phyloP scores from a whole-genome alignment of 140 eudicot species.

The Anethum foeniculum region DNA sequence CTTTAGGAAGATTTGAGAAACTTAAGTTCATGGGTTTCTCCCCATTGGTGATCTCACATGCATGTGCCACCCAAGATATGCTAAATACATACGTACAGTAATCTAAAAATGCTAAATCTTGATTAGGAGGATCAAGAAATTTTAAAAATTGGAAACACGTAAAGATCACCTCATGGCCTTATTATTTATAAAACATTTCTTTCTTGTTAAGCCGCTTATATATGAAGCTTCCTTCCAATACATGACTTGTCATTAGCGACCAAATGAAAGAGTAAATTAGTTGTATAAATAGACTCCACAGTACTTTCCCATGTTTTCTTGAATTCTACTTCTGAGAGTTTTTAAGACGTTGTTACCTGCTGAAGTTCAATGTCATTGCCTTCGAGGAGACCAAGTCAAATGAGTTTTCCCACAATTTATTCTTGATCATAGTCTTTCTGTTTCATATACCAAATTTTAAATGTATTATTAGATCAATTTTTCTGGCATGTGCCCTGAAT shows the following conservation, averaged over 20 bases:
- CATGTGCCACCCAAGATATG: background rate
- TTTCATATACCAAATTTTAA: background rate
- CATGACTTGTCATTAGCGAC: background rate
- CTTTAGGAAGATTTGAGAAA: background rate
- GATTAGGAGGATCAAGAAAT: background rate
- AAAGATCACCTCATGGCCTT: background rate
- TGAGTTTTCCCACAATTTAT: background rate
- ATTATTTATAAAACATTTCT: background rate
- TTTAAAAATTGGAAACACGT: background rate
- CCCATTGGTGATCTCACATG: background rate
- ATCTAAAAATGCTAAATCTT: background rate
- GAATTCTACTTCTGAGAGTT: background rate
- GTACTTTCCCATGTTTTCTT: background rate
- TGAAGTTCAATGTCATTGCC: background rate
- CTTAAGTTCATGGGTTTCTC: background rate
- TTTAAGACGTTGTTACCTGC: background rate
- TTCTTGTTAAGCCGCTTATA: background rate
- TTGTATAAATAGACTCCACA: background rate
- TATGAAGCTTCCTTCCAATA: background rate
- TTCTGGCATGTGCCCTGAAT: too few relatives aligned
- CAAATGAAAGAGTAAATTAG: background rate
- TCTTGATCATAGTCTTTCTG: background rate
- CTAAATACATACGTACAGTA: background rate
- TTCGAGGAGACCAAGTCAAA: slow-evolving; percentile 9
- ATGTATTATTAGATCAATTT: too few relatives aligned